Base-by-base conservation (phyloP, 352 stramenopile species). In the Phytophthora sp. region DNA sequence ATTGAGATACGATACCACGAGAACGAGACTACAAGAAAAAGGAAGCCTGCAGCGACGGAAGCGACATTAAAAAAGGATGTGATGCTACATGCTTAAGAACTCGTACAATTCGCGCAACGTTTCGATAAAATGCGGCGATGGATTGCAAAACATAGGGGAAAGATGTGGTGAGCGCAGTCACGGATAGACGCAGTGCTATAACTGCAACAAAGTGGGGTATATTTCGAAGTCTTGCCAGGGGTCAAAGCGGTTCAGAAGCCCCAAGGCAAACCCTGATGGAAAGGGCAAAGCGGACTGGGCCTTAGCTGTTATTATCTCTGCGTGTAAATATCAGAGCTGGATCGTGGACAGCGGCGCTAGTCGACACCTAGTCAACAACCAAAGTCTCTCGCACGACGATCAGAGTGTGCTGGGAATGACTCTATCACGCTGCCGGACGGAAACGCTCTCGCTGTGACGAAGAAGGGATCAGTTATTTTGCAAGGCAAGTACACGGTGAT, bases 331-430 rank as follows among this genome's bases (percentile, higher is more conserved):
- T n/a, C 29, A 57, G 23, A 38, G 33, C 13, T 46, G 46, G 36
- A 53, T 64, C 8, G 11, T 65, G 1, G 57, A 46, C 36, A 57
- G 45, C 29, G 36, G 35, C 8, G 27, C 46, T 12, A 65, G 46
- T 45, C 23, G 45, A 2, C 57, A 57, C 27, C 26, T 57, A 8
- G 30, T 54, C 20, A 66, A 53, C 15, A 38, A 54, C 29, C 33
- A 21, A 27, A 66, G n/a, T 23, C 3, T 59, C 2, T 20, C 41
- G 3, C 36, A 26, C 16, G 52, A 50, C 36, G 52, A 23, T 50
- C n/a, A 18, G 52, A 42, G 0, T 57, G 33, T 16, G 36, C 2
- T 8, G 24, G 26, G 15, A 50, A 5, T 4, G 31, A 47, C 7
- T 12, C 16, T 7, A 23, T 59, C 3, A 50, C 52, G 36, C 52